These are phyloP conservation scores for Glycine soja DNA, from an alignment of 306 rosid species.

Conservation along the genomic window DNA sequence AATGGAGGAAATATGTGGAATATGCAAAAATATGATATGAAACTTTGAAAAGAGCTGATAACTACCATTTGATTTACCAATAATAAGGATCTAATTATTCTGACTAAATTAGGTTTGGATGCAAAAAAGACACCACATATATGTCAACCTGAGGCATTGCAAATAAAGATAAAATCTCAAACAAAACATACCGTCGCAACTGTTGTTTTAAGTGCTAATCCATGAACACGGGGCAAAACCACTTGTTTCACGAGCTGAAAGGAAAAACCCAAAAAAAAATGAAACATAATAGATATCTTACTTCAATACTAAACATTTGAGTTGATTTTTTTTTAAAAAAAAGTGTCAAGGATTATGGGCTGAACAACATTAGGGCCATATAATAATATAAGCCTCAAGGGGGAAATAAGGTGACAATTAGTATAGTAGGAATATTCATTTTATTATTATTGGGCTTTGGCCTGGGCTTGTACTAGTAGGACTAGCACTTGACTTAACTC, in stretches of 20 bases:
- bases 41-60: conserved; percentile 1
- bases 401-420: conserved; percentile 1
- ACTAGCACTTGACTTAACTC: not conserved
- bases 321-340: not conserved
- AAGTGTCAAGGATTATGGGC: not conserved
- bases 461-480: not conserved
- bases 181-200: conserved; percentile 88
- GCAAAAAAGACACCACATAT: conserved; percentile 29
- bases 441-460: not conserved
- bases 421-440: not conserved
- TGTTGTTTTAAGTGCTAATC: conserved; percentile 94
- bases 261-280: conserved; percentile 43
- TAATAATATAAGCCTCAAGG: conserved; percentile 28
- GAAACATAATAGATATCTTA: conserved; percentile 23
- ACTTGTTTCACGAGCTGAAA: conserved; percentile 86
- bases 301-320: conserved; percentile 38
- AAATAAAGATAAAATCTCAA: conserved; percentile 29
- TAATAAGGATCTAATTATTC: conserved; percentile 3
- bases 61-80: conserved; percentile 5
- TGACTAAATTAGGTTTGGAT: conserved; percentile 13
- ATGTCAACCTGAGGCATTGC: conserved; percentile 20
- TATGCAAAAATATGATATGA: not conserved
- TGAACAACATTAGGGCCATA: not conserved
- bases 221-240: conserved; percentile 96
- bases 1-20: not conserved